These are phyloP conservation scores for Nemophila menziesii DNA, from an alignment of 257 asterid genomes.

Conservation along the genomic window DNA sequence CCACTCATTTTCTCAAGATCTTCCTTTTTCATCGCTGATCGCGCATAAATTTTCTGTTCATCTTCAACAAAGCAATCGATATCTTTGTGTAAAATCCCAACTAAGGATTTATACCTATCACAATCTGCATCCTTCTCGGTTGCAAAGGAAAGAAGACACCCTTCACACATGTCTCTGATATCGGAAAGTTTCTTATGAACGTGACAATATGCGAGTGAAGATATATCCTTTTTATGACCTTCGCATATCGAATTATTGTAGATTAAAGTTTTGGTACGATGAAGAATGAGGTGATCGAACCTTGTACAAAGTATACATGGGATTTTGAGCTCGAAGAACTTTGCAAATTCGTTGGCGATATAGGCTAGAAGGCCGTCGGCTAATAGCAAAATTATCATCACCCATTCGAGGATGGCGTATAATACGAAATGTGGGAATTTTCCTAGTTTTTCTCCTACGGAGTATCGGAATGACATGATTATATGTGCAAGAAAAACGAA, in stretches of 20 bases:
- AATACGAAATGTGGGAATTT: slow-evolving; percentile 42
- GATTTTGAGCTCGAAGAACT: slow-evolving; percentile 39
- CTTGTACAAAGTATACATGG: slow-evolving; percentile 86
- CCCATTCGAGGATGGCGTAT: slow-evolving; percentile 59
- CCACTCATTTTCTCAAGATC: slow-evolving; percentile 21
- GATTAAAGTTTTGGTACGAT: slow-evolving; percentile 36
- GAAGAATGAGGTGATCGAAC: slow-evolving; percentile 49
- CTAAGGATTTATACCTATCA: slow-evolving; percentile 39
- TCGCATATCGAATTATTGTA: slow-evolving; percentile 74
- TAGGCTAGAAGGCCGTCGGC: slow-evolving; percentile 58
- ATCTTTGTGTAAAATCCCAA: slow-evolving; percentile 61
- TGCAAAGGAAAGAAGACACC: slow-evolving; percentile 63
- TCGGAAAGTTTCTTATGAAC: slow-evolving; percentile 64
- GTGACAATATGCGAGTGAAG: slow-evolving; percentile 80
- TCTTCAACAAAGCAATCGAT: slow-evolving; percentile 30
- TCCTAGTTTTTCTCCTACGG: slow-evolving; percentile 52
- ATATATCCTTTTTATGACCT: slow-evolving; percentile 63
- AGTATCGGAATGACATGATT: slow-evolving; percentile 14
- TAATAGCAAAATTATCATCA: slow-evolving; percentile 54
- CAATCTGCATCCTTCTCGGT: slow-evolving; percentile 41
- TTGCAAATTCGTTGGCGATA: slow-evolving; percentile 52
- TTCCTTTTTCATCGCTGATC: slow-evolving; percentile 33
- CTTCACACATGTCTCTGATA: slow-evolving; percentile 58
- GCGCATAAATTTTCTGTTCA: slow-evolving; percentile 14
- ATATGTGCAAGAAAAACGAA: background rate